phyloP scores from a whole-genome alignment of 2,329 filamentous ascomycete species.

The Uncinocarpus reesii region DNA sequence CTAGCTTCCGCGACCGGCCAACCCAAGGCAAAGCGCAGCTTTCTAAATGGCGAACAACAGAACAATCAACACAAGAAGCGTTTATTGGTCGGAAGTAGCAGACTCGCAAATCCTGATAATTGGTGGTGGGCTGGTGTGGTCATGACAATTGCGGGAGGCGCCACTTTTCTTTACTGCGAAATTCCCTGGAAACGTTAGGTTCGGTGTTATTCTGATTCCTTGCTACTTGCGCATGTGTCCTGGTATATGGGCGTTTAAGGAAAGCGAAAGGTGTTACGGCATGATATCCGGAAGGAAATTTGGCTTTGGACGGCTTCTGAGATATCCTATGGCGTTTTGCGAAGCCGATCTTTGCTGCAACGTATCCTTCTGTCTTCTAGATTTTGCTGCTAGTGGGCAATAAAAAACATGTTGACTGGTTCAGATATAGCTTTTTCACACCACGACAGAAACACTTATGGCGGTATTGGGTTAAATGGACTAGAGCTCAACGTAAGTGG shows the following conservation, averaged over 20 bases:
- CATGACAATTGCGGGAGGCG: slow-evolving; percentile 38
- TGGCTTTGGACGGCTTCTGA: not conserved
- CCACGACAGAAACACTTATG: too few species aligned
- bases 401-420: not conserved
- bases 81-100: slow-evolving; percentile 25
- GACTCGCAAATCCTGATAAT: slow-evolving; percentile 30
- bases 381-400: not conserved
- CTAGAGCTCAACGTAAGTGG: too few species aligned
- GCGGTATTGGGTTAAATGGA: too few species aligned
- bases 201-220: not conserved
- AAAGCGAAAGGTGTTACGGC: slow-evolving; percentile 3
- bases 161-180: slow-evolving; percentile 25
- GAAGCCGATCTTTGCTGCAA: not conserved
- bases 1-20: slow-evolving; percentile 29
- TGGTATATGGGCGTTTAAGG: slow-evolving; percentile 7
- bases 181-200: not conserved
- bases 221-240: not conserved
- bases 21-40: slow-evolving; percentile 28
- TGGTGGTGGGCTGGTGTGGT: slow-evolving; percentile 42
- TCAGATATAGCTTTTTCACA: too few species aligned
- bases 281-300: slow-evolving; percentile 5
- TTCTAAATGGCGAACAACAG: slow-evolving; percentile 8
- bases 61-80: slow-evolving; percentile 6
- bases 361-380: not conserved
- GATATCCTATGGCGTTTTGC: slow-evolving; percentile 2